These are phyloP conservation scores for Centrapalus pauciflorus DNA, from an alignment of 129 eudicot genomes.

Conservation along the genomic window DNA sequence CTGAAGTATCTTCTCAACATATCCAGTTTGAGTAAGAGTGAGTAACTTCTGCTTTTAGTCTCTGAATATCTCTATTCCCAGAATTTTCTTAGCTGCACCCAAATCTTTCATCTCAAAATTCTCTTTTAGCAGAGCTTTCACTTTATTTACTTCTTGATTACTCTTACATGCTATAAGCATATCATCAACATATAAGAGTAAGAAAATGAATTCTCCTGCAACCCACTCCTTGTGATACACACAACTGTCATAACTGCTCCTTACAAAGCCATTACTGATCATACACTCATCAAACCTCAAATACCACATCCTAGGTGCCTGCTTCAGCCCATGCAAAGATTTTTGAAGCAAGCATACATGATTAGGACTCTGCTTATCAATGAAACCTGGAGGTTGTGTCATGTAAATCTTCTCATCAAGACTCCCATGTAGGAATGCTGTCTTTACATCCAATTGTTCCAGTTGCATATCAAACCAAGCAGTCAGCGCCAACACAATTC, in stretches of 20 bases:
- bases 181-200: background rate
- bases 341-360: background rate
- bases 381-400: background rate
- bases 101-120: background rate
- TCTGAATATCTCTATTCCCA: background rate
- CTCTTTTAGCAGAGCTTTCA: background rate
- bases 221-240: background rate
- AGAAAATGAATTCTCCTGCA: background rate
- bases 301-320: too few relatives aligned
- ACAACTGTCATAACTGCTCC: background rate
- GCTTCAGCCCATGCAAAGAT: background rate
- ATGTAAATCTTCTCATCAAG: background rate
- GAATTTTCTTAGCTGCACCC: background rate
- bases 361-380: background rate
- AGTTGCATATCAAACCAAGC: background rate
- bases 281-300: background rate
- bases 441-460: background rate
- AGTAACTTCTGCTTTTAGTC: background rate
- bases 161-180: background rate
- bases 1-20: background rate
- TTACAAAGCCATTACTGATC: background rate
- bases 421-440: background rate
- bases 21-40: background rate
- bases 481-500: background rate
- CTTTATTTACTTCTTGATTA: background rate